phyloP scores from a whole-genome alignment of 2,329 filamentous ascomycete genomes.

The Fusarium metavorans region DNA sequence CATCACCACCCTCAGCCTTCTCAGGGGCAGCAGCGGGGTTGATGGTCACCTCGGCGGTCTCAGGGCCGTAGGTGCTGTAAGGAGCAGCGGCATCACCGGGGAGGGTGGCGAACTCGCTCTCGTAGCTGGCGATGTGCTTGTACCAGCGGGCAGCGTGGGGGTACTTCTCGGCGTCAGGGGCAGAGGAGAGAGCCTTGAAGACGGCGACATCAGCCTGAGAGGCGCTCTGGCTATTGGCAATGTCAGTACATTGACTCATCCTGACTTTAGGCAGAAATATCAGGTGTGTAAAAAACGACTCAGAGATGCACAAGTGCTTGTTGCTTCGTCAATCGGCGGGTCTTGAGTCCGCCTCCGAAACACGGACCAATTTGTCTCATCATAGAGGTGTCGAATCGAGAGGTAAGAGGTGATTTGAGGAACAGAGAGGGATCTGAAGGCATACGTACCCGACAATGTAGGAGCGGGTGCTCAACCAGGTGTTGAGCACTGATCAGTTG shows the following conservation, averaged over 20 bases:
- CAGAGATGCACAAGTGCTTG: constrained; percentile 84
- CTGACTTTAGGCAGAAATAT: constrained; percentile 2
- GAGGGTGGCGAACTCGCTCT: constrained; percentile 91
- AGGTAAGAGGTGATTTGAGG: background rate
- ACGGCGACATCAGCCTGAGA: constrained; percentile 96
- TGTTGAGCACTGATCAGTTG: constrained; percentile 72
- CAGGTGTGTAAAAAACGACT: constrained; percentile 50
- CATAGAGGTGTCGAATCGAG: constrained; percentile 50
- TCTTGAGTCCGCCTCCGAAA: constrained; percentile 95
- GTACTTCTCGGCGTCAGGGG: constrained; percentile 87
- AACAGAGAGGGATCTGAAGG: background rate
- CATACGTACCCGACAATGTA: constrained; percentile 84
- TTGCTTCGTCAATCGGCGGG: constrained; percentile 83
- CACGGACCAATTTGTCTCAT: constrained; percentile 96
- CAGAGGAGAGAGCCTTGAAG: constrained; percentile 87
- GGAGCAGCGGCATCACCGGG: constrained; percentile 91
- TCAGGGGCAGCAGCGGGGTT: constrained; percentile 82
- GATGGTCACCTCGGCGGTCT: constrained; percentile 78
- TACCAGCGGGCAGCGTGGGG: constrained; percentile 97
- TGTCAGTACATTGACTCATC: constrained; percentile 34
- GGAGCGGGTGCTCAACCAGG: constrained; percentile 79
- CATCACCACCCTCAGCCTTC: constrained; percentile 43
- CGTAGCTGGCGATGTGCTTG: constrained; percentile 95
- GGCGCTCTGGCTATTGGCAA: constrained; percentile 64
- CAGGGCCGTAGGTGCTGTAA: constrained; percentile 92